These are phyloP conservation scores for Aspergillus costaricaensis DNA, from an alignment of 2,329 filamentous ascomycete genomes.

Conservation along the genomic window DNA sequence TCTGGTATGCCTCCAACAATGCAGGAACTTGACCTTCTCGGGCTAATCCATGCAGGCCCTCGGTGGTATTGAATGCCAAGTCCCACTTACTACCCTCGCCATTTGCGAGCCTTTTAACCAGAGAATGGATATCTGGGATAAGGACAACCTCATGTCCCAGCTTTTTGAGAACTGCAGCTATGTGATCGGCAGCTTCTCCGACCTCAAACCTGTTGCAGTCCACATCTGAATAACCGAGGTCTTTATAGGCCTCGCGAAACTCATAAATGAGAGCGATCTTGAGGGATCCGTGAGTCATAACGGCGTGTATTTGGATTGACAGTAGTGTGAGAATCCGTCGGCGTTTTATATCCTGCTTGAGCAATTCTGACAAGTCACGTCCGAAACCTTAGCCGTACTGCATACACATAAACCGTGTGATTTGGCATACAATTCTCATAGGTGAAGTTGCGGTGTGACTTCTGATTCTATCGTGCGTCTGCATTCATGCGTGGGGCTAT, in stretches of 20 bases:
- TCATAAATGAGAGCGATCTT: constrained; percentile 19
- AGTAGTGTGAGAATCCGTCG: rapidly evolving
- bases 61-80: constrained; percentile 28
- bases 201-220: constrained; percentile 21
- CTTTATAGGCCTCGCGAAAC: constrained; percentile 14
- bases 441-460: no score
- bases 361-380: no score
- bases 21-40: constrained; percentile 29
- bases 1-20: constrained; percentile 29
- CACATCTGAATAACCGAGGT: constrained; percentile 13
- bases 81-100: constrained; percentile 25
- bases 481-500: no score
- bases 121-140: constrained; percentile 18
- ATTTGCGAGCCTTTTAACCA: constrained; percentile 19
- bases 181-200: constrained; percentile 16
- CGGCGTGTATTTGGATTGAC: not conserved
- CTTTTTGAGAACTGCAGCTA: constrained; percentile 14
- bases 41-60: constrained; percentile 25
- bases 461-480: no score
- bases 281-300: not conserved
- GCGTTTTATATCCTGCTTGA: not conserved
- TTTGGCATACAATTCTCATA: no score
- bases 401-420: no score
- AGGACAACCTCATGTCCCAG: constrained; percentile 18
- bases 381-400: no score